Percentiles rank a stretch among this genome's conserved stretches.
These are phyloP conservation scores for Aspergillus sp. DNA, from an alignment of 2,329 filamentous ascomycete genomes.

Conservation along the genomic window DNA sequence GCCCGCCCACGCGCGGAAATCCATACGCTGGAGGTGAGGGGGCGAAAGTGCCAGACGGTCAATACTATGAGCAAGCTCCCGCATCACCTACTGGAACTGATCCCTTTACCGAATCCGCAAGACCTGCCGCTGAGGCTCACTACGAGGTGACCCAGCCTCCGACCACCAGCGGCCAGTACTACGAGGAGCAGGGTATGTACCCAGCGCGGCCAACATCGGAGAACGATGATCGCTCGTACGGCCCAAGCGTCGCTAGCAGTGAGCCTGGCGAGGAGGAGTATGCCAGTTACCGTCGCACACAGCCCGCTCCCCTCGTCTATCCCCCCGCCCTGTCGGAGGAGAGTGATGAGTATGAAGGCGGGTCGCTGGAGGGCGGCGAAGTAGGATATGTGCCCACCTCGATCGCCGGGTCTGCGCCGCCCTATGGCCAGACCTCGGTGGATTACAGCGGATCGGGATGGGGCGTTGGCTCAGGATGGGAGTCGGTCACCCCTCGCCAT, in stretches of 20 bases:
- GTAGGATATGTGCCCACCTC: slow-evolving; percentile 25
- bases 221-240: slow-evolving; percentile 48
- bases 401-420: slow-evolving; percentile 14
- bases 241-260: slow-evolving; percentile 51
- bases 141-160: slow-evolving; percentile 24
- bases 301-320: slow-evolving; percentile 59
- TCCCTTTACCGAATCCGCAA: slow-evolving; percentile 56
- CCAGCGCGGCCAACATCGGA: slow-evolving; percentile 43
- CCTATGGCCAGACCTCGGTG: slow-evolving; percentile 32
- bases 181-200: slow-evolving; percentile 40
- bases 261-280: slow-evolving; percentile 71
- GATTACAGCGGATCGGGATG: slow-evolving; percentile 70
- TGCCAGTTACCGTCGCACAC: slow-evolving; percentile 62
- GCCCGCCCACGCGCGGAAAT: slow-evolving; percentile 47
- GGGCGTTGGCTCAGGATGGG: slow-evolving; percentile 69
- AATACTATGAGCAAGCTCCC: slow-evolving; percentile 52
- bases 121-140: slow-evolving; percentile 9
- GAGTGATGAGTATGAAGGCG: slow-evolving; percentile 56
- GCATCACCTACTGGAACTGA: slow-evolving; percentile 60
- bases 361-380: slow-evolving; percentile 47
- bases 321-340: slow-evolving; percentile 50
- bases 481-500: slow-evolving; percentile 68
- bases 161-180: slow-evolving; percentile 37
- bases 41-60: slow-evolving; percentile 36
- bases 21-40: slow-evolving; percentile 40